A percentile compares a stretch with the other conserved stretches of the same genome.
Conservation (phyloP, 1,139 yeast genomes). For the Yamadazyma taylorii region DNA sequence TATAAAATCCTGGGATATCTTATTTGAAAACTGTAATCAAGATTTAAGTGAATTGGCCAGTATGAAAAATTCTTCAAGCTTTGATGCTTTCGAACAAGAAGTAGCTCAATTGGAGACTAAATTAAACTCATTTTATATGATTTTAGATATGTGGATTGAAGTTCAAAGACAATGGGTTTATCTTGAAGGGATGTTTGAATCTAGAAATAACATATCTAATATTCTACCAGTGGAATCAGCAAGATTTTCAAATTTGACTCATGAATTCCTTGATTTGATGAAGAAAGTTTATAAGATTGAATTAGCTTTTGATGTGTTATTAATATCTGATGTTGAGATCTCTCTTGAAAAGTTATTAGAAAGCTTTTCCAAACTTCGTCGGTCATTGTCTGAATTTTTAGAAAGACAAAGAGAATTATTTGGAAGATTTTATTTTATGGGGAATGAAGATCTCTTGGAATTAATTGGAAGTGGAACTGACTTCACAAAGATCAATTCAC, state of each 20-base stretch:
- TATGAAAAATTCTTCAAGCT: conserved; percentile 73
- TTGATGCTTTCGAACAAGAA: conserved; percentile 59
- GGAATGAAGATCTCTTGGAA: conserved; percentile 87
- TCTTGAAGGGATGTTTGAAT: conserved; percentile 74
- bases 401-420: conserved; percentile 77
- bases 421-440: conserved; percentile 84
- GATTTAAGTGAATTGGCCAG: conserved; percentile 64
- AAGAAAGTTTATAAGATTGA: conserved; percentile 52
- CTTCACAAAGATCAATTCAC: conserved; percentile 52
- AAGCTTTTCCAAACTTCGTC: conserved; percentile 56
- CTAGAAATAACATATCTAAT: conserved; percentile 53
- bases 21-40: conserved; percentile 60
- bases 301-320: conserved; percentile 57
- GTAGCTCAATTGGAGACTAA: conserved; percentile 56
- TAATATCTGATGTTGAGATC: conserved; percentile 50
- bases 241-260: conserved; percentile 63
- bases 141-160: conserved; percentile 76
- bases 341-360: conserved; percentile 55
- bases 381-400: conserved; percentile 73
- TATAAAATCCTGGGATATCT: conserved; percentile 66
- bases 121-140: conserved; percentile 48
- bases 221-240: conserved; percentile 71
- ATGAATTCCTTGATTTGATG: conserved; percentile 57
- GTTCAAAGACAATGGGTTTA: conserved; percentile 91
- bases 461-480: conserved; percentile 69